Base-by-base conservation (phyloP, 176 grass and related monocot species). In the Oryza nivara region DNA sequence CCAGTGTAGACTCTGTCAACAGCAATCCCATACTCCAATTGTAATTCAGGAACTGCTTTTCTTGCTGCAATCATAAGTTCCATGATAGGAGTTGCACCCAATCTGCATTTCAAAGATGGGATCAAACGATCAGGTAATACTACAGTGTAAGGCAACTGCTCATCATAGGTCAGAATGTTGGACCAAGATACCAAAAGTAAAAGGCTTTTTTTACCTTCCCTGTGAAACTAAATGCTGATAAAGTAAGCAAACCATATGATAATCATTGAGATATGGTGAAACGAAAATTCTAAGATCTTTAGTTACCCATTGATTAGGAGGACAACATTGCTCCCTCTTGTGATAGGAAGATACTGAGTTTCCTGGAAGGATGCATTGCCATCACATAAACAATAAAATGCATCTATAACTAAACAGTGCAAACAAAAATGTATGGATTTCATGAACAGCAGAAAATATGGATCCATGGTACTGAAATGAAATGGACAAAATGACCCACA, bases 1-100 rank as follows among this genome's bases (percentile, higher is more conserved):
- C 97, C 91, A 86, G 97, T 99, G 77, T 96, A 99, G 47, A 96
- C 97, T 87, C 96, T 91, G 75, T 99, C 96, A 90, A 99, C 90
- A 94, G 96, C 93, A 78, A 99, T 89, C 73, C 97, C 97, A 92
- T 99, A 91, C 45, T 82, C 97, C 79, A 99, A 74, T 70, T 94
- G 93, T 79, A 99, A 91, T 70, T 99, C 91, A 44, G 93, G 97
- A 82, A 99, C 86, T 6, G 90, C 93, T 89, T 96, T 99, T 84
- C 97, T 87, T 47, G 93, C 84, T 73, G 91, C 93, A 91, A 94
- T 99, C 97, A 99, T 99, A 80, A 99, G 90, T 54, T 99, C 97
- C 93, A 99, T 99, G 68, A 96, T 71, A 74, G 97, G 97, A 66
- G 92, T 99, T 58, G 93, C 88, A 45, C 97, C 97, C 66, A 99